Percentiles rank a stretch among this genome's conserved stretches.
These are phyloP conservation scores for Aureobasidium sp. DNA, from an alignment of 2,329 filamentous ascomycete genomes.

Conservation along the genomic window DNA sequence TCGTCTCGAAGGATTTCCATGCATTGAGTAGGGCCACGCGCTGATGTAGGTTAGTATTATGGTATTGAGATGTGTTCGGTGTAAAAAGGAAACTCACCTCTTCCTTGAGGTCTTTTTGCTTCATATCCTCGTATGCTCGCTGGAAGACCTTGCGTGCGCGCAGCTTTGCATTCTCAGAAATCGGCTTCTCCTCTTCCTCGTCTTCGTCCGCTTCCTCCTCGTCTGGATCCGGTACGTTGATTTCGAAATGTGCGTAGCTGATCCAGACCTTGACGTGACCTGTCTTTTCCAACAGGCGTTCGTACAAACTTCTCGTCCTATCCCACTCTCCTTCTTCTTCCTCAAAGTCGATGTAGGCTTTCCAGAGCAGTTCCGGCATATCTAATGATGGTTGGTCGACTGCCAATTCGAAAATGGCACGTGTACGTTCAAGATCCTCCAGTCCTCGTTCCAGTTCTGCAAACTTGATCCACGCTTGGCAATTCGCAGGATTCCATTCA, in stretches of 20 bases:
- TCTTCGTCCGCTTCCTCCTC: conserved; percentile 52
- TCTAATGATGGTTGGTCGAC: conserved; percentile 76
- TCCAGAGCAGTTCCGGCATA: conserved; percentile 97
- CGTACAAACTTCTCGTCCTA: conserved; percentile 71
- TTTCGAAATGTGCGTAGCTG: conserved; percentile 96
- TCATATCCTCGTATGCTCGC: conserved; percentile 77
- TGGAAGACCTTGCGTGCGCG: conserved; percentile 78
- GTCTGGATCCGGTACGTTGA: conserved; percentile 74
- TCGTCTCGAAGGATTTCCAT: conserved; percentile 86
- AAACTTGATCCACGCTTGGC: conserved; percentile 92
- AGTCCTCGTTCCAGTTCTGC: conserved; percentile 86
- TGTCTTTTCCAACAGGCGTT: conserved; percentile 87
- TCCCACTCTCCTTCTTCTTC: conserved; percentile 92
- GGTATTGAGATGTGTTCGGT: background rate
- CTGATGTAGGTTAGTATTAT: conserved; percentile 34
- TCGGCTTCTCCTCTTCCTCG: conserved; percentile 49
- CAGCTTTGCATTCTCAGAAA: conserved; percentile 75
- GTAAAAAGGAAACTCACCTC: conserved; percentile 44
- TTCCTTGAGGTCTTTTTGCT: conserved; percentile 82
- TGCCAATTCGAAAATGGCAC: conserved; percentile 87
- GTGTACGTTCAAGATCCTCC: conserved; percentile 78
- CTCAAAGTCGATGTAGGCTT: conserved; percentile 97
- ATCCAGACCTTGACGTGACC: conserved; percentile 99
- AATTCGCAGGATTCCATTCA: conserved; percentile 83
- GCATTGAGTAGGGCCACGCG: conserved; percentile 84